Conservation (phyloP, 441 rosid genomes). For the Gossypium lobatum region DNA sequence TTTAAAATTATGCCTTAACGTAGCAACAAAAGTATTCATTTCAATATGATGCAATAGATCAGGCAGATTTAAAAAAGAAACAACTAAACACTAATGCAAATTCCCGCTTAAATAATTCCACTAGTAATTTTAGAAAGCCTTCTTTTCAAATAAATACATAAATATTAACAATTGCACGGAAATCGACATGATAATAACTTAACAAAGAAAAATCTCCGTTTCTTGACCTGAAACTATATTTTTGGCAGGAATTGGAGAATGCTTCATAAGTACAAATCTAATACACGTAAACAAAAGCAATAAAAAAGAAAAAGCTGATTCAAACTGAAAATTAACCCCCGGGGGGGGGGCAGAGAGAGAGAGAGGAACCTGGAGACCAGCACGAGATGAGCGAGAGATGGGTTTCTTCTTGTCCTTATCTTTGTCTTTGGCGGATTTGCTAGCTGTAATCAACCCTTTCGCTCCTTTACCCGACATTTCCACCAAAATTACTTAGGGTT, state of each 20-base stretch:
- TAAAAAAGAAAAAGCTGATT: background rate
- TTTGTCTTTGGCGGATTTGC: constrained; percentile 41
- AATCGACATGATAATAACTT: background rate
- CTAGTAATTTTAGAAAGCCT: background rate
- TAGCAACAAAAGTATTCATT: background rate
- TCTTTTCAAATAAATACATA: background rate
- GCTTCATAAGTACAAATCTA: background rate
- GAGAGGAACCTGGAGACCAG: constrained; percentile 74
- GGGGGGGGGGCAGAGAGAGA: background rate
- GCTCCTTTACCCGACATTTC: constrained; percentile 97
- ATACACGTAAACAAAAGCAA: background rate
- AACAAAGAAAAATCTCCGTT: background rate
- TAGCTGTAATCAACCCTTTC: constrained; percentile 65
- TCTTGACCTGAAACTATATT: background rate
- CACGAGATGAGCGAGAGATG: constrained; percentile 81
- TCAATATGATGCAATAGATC: background rate
- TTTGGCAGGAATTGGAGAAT: background rate
- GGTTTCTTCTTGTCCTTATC: constrained; percentile 89
- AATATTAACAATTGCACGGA: background rate
- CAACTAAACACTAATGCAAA: background rate
- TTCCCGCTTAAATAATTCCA: background rate
- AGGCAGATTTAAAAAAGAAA: background rate
- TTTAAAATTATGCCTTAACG: background rate
- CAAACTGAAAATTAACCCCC: background rate
- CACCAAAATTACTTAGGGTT: constrained; percentile 17